Evolutionary conservation across 1,284 basidiomycete species (phyloP).

Genomic region (Rhodotorula sp.): DNA sequence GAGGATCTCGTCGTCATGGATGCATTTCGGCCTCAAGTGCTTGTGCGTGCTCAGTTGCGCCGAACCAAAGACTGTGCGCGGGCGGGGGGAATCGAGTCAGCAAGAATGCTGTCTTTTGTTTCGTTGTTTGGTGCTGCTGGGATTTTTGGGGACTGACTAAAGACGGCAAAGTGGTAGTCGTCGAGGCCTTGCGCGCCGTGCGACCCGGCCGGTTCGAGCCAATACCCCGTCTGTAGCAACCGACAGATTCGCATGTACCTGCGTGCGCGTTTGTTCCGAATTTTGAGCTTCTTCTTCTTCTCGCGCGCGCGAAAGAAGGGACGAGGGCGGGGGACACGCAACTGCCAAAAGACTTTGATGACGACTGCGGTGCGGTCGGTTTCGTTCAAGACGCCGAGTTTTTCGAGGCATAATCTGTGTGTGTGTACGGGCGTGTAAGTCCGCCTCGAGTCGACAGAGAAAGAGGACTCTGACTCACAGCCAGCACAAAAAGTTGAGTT

Average conservation of each 20-base stretch:
- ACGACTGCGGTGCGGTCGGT: constrained; percentile 76
- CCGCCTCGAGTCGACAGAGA: too few species aligned
- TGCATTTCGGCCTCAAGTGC: constrained; percentile 84
- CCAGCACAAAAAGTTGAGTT: constrained; percentile 97
- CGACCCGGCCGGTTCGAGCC: constrained; percentile 90
- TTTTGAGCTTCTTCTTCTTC: background rate
- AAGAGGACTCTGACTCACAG: constrained; percentile 61
- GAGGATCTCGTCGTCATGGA: constrained; percentile 87
- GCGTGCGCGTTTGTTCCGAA: background rate
- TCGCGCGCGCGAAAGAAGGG: too few species aligned
- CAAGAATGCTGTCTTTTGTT: too few species aligned
- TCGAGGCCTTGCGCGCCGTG: constrained; percentile 99
- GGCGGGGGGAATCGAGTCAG: too few species aligned
- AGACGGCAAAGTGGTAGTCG: constrained; percentile 96
- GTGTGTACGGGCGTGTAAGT: too few species aligned
- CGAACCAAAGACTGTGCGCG: constrained; percentile 43
- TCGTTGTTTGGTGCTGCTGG: too few species aligned
- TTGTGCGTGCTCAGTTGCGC: constrained; percentile 59
- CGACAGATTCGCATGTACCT: constrained; percentile 91
- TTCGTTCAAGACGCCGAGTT: constrained; percentile 64
- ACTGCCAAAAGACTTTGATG: constrained; percentile 86
- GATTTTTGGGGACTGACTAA: too few species aligned
- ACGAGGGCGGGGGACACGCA: constrained; percentile 23
- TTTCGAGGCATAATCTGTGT: constrained; percentile 72
- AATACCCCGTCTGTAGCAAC: constrained; percentile 85